A percentile compares a stretch with the other conserved stretches of the same genome.
Conservation (phyloP, 352 stramenopile species). For the Sclerospora graminicola region DNA sequence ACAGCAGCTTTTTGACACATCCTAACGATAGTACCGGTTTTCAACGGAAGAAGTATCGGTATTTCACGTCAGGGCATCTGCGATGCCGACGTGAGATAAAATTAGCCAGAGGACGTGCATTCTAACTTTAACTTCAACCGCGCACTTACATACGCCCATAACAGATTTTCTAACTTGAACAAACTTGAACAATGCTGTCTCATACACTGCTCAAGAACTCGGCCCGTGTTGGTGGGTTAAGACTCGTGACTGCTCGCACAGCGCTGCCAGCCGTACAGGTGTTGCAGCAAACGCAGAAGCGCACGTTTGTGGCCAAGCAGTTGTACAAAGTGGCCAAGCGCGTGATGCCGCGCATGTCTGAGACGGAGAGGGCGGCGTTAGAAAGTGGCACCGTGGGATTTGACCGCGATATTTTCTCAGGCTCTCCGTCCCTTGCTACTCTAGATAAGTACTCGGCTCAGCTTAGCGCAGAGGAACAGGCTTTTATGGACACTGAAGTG, state of each 20-base stretch:
- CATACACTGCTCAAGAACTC: constrained; percentile 26
- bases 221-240: constrained; percentile 13
- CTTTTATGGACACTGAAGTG: constrained; percentile 94
- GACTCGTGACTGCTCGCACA: constrained; percentile 17
- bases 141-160: constrained; percentile 9
- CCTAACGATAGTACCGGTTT: too few species aligned
- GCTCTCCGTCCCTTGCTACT: constrained; percentile 85
- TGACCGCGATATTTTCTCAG: constrained; percentile 96
- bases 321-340: constrained; percentile 91
- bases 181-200: constrained; percentile 18
- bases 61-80: constrained; percentile 6
- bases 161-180: not conserved
- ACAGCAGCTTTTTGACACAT: too few species aligned
- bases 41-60: not conserved
- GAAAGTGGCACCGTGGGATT: constrained; percentile 95
- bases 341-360: constrained; percentile 93
- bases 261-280: constrained; percentile 40
- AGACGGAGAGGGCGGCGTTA: constrained; percentile 92
- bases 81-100: constrained; percentile 8
- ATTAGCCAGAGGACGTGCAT: constrained; percentile 2
- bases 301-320: constrained; percentile 77
- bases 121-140: constrained; percentile 9
- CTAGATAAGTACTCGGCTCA: constrained; percentile 92
- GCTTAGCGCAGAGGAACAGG: constrained; percentile 88
- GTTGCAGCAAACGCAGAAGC: constrained; percentile 53